Conservation (phyloP, 1,284 basidiomycete genomes). For the Malassezia brasiliensis region DNA sequence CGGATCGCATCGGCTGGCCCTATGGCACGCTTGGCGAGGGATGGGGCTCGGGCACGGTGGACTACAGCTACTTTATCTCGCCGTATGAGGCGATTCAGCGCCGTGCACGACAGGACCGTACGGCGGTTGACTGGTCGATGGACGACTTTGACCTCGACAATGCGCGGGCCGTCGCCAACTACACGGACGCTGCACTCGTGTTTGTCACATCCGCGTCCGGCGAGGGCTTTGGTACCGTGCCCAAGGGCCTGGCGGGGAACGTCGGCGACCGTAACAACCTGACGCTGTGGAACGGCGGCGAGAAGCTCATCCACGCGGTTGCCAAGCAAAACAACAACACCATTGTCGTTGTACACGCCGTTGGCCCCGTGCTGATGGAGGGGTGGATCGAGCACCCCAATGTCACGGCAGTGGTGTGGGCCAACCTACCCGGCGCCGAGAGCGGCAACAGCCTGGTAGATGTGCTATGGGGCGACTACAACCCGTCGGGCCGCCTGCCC, state of each 20-base stretch:
- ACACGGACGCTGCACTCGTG: constrained; percentile 54
- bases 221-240: constrained; percentile 21
- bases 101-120: constrained; percentile 54
- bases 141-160: constrained; percentile 55
- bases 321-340: constrained; percentile 34
- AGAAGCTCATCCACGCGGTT: constrained; percentile 48
- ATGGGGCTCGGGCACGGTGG: constrained; percentile 58
- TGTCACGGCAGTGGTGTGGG: constrained; percentile 35
- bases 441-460: constrained; percentile 29
- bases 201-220: constrained; percentile 52
- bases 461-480: constrained; percentile 34
- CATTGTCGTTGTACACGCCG: constrained; percentile 34
- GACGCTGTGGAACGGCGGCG: constrained; percentile 68
- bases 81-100: constrained; percentile 61
- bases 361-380: constrained; percentile 31
- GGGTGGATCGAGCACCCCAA: constrained; percentile 33
- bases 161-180: constrained; percentile 28
- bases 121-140: constrained; percentile 53
- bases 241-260: constrained; percentile 56
- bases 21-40: constrained; percentile 69
- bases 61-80: constrained; percentile 53
- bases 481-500: constrained; percentile 35
- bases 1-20: constrained; percentile 54
- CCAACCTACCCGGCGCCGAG: constrained; percentile 32
- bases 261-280: constrained; percentile 68